phyloP scores from a whole-genome alignment of 2,329 filamentous ascomycete genomes.

The Ceratocystis lukuohia region DNA sequence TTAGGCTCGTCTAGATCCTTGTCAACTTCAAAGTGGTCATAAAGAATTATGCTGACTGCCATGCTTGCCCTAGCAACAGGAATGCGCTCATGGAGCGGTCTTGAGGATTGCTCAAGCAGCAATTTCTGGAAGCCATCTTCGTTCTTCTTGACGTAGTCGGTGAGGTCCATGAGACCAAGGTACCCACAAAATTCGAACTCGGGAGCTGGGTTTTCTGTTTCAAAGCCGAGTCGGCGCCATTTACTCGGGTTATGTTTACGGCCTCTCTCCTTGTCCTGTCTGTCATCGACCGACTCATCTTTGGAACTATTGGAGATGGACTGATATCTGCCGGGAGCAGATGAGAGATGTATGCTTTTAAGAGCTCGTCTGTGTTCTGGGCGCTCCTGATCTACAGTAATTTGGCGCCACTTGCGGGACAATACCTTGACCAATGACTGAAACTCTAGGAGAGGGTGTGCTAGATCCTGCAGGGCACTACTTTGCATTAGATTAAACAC shows the following conservation, averaged over 20 bases:
- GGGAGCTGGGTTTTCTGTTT: conserved; percentile 69
- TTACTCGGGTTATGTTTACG: conserved; percentile 74
- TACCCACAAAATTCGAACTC: conserved; percentile 83
- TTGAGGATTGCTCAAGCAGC: conserved; percentile 73
- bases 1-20: conserved; percentile 70
- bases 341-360: conserved; percentile 73
- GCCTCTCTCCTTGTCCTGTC: conserved; percentile 41
- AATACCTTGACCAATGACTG: conserved; percentile 82
- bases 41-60: conserved; percentile 74
- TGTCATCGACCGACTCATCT: conserved; percentile 25
- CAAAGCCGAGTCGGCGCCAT: conserved; percentile 85
- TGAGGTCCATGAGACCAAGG: conserved; percentile 92
- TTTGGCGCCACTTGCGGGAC: conserved; percentile 74
- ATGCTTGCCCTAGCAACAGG: conserved; percentile 79
- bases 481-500: conserved; percentile 92
- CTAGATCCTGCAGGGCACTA: conserved; percentile 77
- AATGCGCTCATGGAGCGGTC: conserved; percentile 58
- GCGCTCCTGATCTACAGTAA: conserved; percentile 71
- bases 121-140: conserved; percentile 89
- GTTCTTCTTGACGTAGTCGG: conserved; percentile 83
- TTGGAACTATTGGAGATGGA: conserved; percentile 30
- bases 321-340: conserved; percentile 47
- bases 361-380: conserved; percentile 78
- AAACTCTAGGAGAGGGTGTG: conserved; percentile 82
- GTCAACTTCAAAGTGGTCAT: conserved; percentile 92